Conservation (phyloP, 2,329 filamentous ascomycete genomes). For the Fusarium sp. region DNA sequence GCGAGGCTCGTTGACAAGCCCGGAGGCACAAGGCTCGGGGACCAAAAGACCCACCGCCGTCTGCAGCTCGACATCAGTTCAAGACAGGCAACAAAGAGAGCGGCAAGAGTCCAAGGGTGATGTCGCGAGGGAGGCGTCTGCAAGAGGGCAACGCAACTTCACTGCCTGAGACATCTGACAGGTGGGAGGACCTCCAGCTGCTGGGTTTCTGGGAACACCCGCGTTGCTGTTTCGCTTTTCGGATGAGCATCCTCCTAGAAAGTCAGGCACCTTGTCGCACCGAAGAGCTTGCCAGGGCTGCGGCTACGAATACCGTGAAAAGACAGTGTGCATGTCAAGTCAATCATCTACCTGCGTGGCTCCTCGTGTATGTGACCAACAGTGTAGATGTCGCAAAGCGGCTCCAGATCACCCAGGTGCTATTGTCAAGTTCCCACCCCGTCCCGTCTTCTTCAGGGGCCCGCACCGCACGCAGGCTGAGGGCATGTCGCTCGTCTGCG, state of each 20-base stretch:
- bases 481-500: slow-evolving; percentile 11
- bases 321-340: neutral
- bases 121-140: neutral
- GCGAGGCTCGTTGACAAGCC: slow-evolving; percentile 8
- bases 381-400: slow-evolving; percentile 5
- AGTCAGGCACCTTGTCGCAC: slow-evolving; percentile 24
- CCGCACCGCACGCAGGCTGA: slow-evolving; percentile 2
- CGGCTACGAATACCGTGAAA: neutral
- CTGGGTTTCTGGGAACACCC: slow-evolving; percentile 18
- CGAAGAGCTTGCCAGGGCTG: slow-evolving; percentile 14
- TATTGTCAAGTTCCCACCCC: slow-evolving; percentile 11
- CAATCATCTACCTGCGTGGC: neutral
- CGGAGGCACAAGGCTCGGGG: neutral
- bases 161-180: slow-evolving; percentile 9
- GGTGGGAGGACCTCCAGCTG: slow-evolving; percentile 1
- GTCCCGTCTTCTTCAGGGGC: neutral
- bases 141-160: slow-evolving; percentile 1
- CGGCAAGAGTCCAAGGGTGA: neutral
- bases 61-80: slow-evolving; percentile 2
- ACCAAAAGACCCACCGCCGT: neutral
- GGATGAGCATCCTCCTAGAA: slow-evolving; percentile 15
- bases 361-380: slow-evolving; percentile 6
- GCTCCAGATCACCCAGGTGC: slow-evolving; percentile 4
- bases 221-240: slow-evolving; percentile 2
- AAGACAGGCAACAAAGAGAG: neutral